These are phyloP conservation scores for Trichoderma sp. DNA, from an alignment of 2,329 filamentous ascomycete genomes.

Conservation along the genomic window DNA sequence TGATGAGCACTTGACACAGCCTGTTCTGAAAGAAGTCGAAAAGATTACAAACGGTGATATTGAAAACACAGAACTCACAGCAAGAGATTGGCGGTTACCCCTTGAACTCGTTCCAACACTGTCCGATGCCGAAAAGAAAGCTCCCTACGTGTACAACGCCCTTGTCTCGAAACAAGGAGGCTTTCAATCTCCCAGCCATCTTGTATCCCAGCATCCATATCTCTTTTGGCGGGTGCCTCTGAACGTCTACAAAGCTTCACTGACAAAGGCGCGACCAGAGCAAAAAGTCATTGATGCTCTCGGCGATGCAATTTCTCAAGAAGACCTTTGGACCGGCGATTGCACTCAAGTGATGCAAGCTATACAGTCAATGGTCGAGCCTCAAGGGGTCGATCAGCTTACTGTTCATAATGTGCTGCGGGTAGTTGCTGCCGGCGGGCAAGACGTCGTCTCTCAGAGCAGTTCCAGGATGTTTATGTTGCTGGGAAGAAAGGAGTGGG, in stretches of 20 bases:
- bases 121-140: constrained; percentile 22
- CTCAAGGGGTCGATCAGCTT: constrained; percentile 30
- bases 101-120: constrained; percentile 38
- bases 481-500: constrained; percentile 45
- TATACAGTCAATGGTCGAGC: constrained; percentile 30
- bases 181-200: constrained; percentile 32
- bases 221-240: constrained; percentile 46
- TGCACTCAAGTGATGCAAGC: constrained; percentile 31
- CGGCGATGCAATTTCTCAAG: constrained; percentile 32
- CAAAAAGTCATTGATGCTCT: constrained; percentile 36
- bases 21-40: constrained; percentile 34
- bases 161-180: constrained; percentile 34
- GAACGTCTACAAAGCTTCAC: constrained; percentile 37
- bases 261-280: constrained; percentile 33
- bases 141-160: constrained; percentile 35
- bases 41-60: constrained; percentile 32
- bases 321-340: constrained; percentile 28
- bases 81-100: constrained; percentile 33
- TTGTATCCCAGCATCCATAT: constrained; percentile 42
- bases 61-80: constrained; percentile 5
- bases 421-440: constrained; percentile 40
- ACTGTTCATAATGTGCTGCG: constrained; percentile 39
- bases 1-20: constrained; percentile 32
- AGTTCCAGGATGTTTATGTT: constrained; percentile 40
- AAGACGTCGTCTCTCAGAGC: constrained; percentile 38